These are phyloP conservation scores for Globisporangium acanthophoron DNA, from an alignment of 352 stramenopile species.

Conservation along the genomic window DNA sequence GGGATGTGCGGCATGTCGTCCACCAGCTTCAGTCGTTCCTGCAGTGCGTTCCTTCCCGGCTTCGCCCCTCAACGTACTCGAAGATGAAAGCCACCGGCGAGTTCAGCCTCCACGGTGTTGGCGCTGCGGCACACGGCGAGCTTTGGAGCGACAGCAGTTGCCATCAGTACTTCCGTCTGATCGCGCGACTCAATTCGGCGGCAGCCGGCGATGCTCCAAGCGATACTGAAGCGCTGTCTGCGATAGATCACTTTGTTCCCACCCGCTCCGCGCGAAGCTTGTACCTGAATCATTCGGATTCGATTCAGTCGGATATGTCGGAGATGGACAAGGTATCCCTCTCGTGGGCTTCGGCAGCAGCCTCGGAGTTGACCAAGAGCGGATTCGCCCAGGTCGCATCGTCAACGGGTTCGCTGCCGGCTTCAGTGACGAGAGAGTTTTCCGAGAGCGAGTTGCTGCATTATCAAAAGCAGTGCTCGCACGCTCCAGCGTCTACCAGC, in stretches of 20 bases:
- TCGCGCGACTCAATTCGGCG: constrained; percentile 9
- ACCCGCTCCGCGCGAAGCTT: constrained; percentile 1
- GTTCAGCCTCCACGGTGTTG: constrained; percentile 15
- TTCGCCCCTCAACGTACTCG: constrained; percentile 40
- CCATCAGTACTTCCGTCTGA: constrained; percentile 10
- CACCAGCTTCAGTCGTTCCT: constrained; percentile 51
- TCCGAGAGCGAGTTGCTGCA: constrained; percentile 56
- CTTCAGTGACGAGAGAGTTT: constrained; percentile 22
- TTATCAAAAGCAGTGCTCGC: constrained; percentile 18
- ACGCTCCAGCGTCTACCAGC: constrained; percentile 3
- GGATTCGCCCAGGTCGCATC: constrained; percentile 7
- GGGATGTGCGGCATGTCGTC: constrained; percentile 56
- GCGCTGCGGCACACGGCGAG: background rate
- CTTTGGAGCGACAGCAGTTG: constrained; percentile 3
- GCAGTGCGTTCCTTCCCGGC: constrained; percentile 40
- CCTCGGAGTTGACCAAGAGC: constrained; percentile 27
- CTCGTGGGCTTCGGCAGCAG: constrained; percentile 29
- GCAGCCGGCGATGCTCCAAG: background rate
- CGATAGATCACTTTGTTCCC: background rate
- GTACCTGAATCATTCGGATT: constrained; percentile 40
- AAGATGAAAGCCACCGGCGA: constrained; percentile 23
- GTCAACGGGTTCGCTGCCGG: background rate
- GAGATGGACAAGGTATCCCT: constrained; percentile 45
- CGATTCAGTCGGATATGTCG: constrained; percentile 68
- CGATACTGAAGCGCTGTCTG: background rate